Conservation (phyloP, 495 filamentous ascomycete genomes). For the Trichoderma erinaceum region DNA sequence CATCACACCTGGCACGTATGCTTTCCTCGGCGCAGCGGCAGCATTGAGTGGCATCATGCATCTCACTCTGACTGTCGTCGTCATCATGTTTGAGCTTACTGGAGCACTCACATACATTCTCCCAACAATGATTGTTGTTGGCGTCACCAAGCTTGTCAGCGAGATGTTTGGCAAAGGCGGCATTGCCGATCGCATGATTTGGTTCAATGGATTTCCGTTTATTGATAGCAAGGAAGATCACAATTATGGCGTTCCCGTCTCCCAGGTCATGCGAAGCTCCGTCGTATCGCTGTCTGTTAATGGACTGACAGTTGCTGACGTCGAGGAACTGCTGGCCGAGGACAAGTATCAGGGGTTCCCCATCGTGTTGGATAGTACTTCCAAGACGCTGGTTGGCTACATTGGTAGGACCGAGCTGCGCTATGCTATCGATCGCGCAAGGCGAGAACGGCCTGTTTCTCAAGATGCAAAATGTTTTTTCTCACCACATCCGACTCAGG, state of each 20-base stretch:
- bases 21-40: constrained; percentile 89
- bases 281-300: constrained; percentile 66
- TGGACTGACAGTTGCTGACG: constrained; percentile 64
- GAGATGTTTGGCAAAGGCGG: constrained; percentile 91
- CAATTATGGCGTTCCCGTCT: constrained; percentile 92
- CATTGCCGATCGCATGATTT: constrained; percentile 97
- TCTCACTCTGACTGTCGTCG: constrained; percentile 90
- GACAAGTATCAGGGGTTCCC: constrained; percentile 95
- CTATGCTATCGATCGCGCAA: constrained; percentile 85
- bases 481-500: constrained; percentile 43
- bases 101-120: constrained; percentile 93
- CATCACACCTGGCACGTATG: constrained; percentile 94
- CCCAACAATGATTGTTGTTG: constrained; percentile 97
- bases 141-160: constrained; percentile 89
- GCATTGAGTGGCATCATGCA: constrained; percentile 98
- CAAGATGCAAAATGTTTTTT: constrained; percentile 69
- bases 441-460: constrained; percentile 63
- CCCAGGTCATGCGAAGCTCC: constrained; percentile 81
- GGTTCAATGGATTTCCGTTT: constrained; percentile 98
- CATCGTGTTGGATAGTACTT: constrained; percentile 69
- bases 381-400: constrained; percentile 76
- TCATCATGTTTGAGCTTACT: constrained; percentile 98
- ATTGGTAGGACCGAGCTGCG: constrained; percentile 90
- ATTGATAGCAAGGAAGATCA: constrained; percentile 98
- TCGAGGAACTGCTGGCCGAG: constrained; percentile 67